phyloP scores from a whole-genome alignment of 371 early-diverging fungal species.

The Circinella minor region DNA sequence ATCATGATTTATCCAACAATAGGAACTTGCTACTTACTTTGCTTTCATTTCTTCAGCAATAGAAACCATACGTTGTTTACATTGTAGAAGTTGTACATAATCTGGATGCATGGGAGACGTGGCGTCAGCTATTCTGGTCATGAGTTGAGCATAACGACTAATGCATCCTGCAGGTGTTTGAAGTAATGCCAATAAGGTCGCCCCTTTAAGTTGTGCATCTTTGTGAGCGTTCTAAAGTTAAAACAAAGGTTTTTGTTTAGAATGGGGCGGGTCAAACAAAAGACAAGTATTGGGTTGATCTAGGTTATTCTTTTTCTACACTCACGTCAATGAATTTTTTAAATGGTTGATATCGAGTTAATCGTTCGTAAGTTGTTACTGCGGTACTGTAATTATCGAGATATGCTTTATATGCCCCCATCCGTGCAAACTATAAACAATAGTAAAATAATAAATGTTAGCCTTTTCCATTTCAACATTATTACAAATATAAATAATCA shows the following conservation, averaged over 20 bases:
- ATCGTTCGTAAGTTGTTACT: conserved; percentile 42
- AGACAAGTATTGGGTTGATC: not conserved
- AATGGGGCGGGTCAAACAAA: not conserved
- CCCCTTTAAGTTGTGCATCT: conserved; percentile 27
- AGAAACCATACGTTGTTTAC: conserved; percentile 29
- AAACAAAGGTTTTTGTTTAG: not conserved
- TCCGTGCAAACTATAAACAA: conserved; percentile 26
- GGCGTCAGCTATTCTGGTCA: conserved; percentile 35
- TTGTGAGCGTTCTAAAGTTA: conserved; percentile 28
- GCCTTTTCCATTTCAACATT: not conserved
- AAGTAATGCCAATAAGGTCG: conserved; percentile 35
- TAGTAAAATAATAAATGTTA: not conserved
- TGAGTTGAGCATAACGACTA: conserved; percentile 28
- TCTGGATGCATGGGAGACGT: conserved; percentile 55
- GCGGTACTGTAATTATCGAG: conserved; percentile 38
- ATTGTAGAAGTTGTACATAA: conserved; percentile 35
- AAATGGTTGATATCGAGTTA: conserved; percentile 44
- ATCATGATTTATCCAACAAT: no score
- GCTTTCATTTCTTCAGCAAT: conserved; percentile 33
- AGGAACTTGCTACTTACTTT: conserved; percentile 16
- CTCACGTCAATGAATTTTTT: conserved; percentile 51
- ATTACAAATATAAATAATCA: not conserved
- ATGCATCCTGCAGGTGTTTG: conserved; percentile 39
- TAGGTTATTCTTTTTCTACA: no score
- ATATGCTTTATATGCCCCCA: conserved; percentile 33